Conservation (phyloP, 2,329 filamentous ascomycete species). For the Trichophyton equinum region DNA sequence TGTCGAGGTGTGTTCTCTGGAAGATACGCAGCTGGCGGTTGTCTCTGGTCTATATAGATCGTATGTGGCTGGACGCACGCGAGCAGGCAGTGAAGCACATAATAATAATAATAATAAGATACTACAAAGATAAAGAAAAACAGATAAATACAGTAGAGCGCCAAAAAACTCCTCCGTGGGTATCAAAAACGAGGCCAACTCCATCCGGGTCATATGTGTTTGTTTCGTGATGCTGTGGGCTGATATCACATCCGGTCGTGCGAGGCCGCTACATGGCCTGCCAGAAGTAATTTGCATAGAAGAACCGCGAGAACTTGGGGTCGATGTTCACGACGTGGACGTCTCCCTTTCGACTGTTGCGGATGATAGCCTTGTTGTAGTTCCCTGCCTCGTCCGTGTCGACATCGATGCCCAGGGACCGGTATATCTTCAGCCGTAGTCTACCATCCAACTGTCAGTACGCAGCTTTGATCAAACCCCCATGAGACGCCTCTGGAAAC, state of each 20-base stretch:
- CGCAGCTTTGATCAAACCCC: too few species aligned
- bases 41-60: too few species aligned
- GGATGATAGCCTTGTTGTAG: constrained; percentile 72
- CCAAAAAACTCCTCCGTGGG: not conserved
- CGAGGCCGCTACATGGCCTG: constrained; percentile 53
- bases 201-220: not conserved
- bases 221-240: not conserved
- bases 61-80: not conserved
- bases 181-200: not conserved
- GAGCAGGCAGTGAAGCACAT: not conserved
- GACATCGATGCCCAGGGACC: constrained; percentile 79
- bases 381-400: constrained; percentile 69
- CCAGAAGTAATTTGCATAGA: constrained; percentile 96
- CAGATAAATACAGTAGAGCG: not conserved
- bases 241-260: not conserved
- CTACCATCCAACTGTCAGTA: constrained; percentile 25
- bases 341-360: constrained; percentile 76
- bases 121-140: not conserved
- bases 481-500: too few species aligned
- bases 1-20: too few species aligned
- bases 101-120: not conserved
- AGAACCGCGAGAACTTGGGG: constrained; percentile 77
- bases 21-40: too few species aligned
- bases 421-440: constrained; percentile 78
- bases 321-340: constrained; percentile 93